Base-by-base conservation (phyloP, 2,329 filamentous ascomycete species). In the Colletotrichum trifolii region DNA sequence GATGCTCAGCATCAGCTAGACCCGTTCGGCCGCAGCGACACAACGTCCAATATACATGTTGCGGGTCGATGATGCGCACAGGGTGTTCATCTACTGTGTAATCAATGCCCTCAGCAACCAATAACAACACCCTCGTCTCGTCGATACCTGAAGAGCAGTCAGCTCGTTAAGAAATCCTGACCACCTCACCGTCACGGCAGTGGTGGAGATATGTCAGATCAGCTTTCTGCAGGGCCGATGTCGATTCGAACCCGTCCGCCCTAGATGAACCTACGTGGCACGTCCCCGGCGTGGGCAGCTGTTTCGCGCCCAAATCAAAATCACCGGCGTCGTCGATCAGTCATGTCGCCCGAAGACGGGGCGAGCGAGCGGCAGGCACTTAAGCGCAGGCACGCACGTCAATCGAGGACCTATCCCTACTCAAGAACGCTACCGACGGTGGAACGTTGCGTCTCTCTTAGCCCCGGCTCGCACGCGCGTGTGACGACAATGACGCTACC, bases 11-110 rank as follows among this genome's bases (percentile, higher is more conserved):
- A 34, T 45, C 49, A 49, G 33, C 48, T 64, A 59, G 58, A 59
- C 42, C 58, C 50, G 61, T 49, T 40, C 49, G 56, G 56, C 56
- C 56, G 43, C 57, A 39, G 60, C 54, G 57, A 50, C 62, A 47
- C 57, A 62, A 62, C 50, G 57, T 56, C 43, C 59, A 54, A 35
- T 43, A 9, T 54, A 64, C 63, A 66, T 64, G 59, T 25, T 58
- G 64, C 64, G 64, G 64, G 60, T 58, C 48, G 13, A 59, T 66
- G 64, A 66, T 66, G 64, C 60, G 60, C 64, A 59, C 64, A 64
- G 60, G 64, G 64, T 64, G 56, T 53, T 42, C 57, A 25, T 50
- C 39, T 56, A 46, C 58, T 25, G 25, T 25, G 25, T 25, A 25
- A 25, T 52, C 52, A 53, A 52, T 57, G 42, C 52, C 47, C 33